phyloP scores from a whole-genome alignment of 306 rosid species.

The Phaseolus lunatus region DNA sequence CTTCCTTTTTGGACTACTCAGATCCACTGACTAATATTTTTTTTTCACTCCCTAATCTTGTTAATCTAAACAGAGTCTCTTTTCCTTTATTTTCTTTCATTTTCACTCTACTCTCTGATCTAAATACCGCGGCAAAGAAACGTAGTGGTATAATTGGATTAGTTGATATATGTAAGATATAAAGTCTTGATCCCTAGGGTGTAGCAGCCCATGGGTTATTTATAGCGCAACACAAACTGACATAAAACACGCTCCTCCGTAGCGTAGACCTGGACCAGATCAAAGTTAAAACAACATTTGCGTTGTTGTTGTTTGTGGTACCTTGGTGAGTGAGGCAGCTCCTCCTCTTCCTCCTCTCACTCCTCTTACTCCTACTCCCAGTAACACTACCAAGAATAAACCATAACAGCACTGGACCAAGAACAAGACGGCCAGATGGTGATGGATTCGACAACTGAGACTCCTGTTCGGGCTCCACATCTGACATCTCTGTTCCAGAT shows the following conservation, averaged over 20 bases:
- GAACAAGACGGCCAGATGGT: conserved; percentile 13
- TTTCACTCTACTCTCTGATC: no score
- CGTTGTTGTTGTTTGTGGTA: neutral
- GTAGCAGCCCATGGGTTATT: conserved; percentile 8
- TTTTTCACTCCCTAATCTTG: no score
- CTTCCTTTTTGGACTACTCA: no score
- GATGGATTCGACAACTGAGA: conserved; percentile 49
- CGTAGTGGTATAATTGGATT: neutral
- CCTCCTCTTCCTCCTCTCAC: no score
- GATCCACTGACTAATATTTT: no score
- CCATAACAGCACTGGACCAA: conserved; percentile 36
- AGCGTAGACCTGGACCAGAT: neutral
- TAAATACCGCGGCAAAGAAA: no score
- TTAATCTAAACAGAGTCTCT: no score
- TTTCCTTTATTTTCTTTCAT: no score
- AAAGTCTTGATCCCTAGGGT: neutral
- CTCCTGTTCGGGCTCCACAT: conserved; percentile 45
- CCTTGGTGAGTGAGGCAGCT: neutral
- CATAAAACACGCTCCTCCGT: neutral
- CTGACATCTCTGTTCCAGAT: conserved; percentile 26
- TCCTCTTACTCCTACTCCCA: neutral
- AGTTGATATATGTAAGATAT: neutral
- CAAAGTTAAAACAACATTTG: neutral
- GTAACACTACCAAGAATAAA: conserved; percentile 2
- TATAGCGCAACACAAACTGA: conserved; percentile 2